phyloP scores from a whole-genome alignment of 108 stramenopile species.

The Cyclotella choctawhatcheeana region DNA sequence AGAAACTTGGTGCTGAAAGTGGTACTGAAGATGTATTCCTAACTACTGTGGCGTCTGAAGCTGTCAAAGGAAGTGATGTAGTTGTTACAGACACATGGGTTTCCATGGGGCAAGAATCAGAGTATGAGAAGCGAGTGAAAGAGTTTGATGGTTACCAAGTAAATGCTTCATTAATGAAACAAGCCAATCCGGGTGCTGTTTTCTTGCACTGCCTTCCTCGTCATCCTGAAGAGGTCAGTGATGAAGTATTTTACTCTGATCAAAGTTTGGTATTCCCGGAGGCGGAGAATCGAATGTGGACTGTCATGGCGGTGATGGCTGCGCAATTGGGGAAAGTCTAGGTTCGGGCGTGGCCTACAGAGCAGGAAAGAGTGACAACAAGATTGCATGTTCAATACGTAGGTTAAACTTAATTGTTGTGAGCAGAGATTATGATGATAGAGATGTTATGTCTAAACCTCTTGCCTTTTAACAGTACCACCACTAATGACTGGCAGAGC shows the following conservation, averaged over 20 bases:
- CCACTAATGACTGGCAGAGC: too few relatives aligned
- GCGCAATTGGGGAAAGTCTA: conserved; percentile 83
- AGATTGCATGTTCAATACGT: too few relatives aligned
- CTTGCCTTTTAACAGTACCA: too few relatives aligned
- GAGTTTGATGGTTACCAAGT: conserved; percentile 97
- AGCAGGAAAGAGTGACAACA: too few relatives aligned
- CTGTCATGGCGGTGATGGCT: conserved; percentile 98
- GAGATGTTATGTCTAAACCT: too few relatives aligned
- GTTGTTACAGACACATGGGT: conserved; percentile 99
- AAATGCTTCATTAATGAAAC: conserved; percentile 81
- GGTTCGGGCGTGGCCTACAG: too few relatives aligned
- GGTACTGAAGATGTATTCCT: conserved; percentile 57
- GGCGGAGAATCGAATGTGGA: conserved; percentile 99
- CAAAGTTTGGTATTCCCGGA: conserved; percentile 92
- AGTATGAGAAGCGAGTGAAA: conserved; percentile 82
- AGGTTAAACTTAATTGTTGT: too few relatives aligned
- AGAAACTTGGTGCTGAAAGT: conserved; percentile 65
- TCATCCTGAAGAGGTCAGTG: conserved; percentile 95
- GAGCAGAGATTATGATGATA: too few relatives aligned
- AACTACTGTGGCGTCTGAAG: conserved; percentile 83
- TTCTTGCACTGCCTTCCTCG: conserved; percentile 98
- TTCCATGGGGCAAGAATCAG: conserved; percentile 97
- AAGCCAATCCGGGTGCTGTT: conserved; percentile 85
- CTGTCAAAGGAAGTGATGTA: conserved; percentile 89
- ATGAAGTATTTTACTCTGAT: conserved; percentile 94